A percentile compares a stretch with the other conserved stretches of the same genome.
phyloP scores from a whole-genome alignment of 1,284 basidiomycete species.

The Puccinia triticina region DNA sequence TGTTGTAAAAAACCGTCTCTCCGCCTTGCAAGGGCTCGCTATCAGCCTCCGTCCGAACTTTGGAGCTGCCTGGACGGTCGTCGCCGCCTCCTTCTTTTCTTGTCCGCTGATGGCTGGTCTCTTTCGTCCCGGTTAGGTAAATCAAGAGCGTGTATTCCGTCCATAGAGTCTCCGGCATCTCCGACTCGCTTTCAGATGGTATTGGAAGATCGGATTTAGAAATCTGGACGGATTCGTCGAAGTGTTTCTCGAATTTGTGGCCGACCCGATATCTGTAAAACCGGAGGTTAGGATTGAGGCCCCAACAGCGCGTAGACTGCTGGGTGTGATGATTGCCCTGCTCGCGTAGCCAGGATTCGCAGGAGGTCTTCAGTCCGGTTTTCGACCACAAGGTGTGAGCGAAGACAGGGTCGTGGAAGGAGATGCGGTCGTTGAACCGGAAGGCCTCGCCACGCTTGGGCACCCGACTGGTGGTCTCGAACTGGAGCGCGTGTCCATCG shows the following conservation, averaged over 20 bases:
- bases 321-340: neutral
- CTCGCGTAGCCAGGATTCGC: neutral
- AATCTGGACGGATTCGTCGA: constrained; percentile 28
- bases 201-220: neutral
- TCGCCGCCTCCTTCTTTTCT: neutral
- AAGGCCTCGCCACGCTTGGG: constrained; percentile 20
- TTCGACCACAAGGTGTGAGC: neutral
- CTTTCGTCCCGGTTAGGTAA: neutral
- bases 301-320: neutral
- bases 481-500: neutral
- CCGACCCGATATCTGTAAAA: constrained; percentile 27
- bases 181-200: neutral
- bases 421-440: constrained; percentile 31
- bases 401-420: constrained; percentile 1
- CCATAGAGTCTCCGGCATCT: neutral
- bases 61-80: neutral
- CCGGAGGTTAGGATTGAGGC: constrained; percentile 24
- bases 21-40: neutral
- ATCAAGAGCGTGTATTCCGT: constrained; percentile 7
- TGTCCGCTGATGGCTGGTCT: neutral
- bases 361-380: neutral
- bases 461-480: neutral
- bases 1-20: neutral
- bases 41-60: neutral
- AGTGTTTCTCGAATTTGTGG: constrained; percentile 28